A percentile compares a stretch with the other conserved stretches of the same genome.
Evolutionary conservation across 768 basidiomycete species (phyloP).

Genomic region (Cystofilobasidium capitatum): DNA sequence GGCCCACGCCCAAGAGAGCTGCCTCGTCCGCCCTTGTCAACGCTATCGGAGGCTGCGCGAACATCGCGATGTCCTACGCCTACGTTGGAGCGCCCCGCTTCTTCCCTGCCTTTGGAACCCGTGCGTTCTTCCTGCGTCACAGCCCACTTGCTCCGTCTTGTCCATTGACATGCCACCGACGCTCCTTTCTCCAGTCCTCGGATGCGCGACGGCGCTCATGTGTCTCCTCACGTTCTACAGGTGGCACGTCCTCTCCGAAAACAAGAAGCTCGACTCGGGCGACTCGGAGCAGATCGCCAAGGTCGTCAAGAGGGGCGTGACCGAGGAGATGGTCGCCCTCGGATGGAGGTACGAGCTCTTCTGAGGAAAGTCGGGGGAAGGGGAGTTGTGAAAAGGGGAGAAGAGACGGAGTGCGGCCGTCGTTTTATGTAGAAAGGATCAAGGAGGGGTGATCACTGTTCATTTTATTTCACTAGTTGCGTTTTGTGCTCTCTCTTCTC

Average conservation of each 20-base stretch:
- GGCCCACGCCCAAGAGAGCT: constrained; percentile 35
- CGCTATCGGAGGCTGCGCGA: constrained; percentile 34
- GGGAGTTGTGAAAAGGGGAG: too few relatives aligned
- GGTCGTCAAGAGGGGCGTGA: constrained; percentile 31
- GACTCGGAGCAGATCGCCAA: constrained; percentile 21
- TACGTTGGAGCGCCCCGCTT: constrained; percentile 31
- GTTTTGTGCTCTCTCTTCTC: too few relatives aligned
- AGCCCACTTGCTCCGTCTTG: not conserved
- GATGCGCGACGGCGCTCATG: constrained; percentile 28
- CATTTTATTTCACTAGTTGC: too few relatives aligned
- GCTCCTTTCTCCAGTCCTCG: constrained; percentile 28
- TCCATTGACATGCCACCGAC: not conserved
- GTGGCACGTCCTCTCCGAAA: constrained; percentile 33
- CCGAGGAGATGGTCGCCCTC: constrained; percentile 31
- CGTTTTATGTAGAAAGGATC: too few relatives aligned
- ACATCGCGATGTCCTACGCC: constrained; percentile 33
- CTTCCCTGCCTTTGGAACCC: constrained; percentile 32
- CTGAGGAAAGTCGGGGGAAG: too few relatives aligned
- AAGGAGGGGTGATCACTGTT: too few relatives aligned
- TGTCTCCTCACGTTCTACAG: constrained; percentile 31
- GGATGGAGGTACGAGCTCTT: constrained; percentile 35
- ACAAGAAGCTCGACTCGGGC: constrained; percentile 31
- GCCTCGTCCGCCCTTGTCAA: constrained; percentile 35
- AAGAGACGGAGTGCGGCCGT: too few relatives aligned
- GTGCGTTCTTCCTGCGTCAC: constrained; percentile 25